Conservation (phyloP, 495 filamentous ascomycete genomes). For the Hamigera avellanea region DNA sequence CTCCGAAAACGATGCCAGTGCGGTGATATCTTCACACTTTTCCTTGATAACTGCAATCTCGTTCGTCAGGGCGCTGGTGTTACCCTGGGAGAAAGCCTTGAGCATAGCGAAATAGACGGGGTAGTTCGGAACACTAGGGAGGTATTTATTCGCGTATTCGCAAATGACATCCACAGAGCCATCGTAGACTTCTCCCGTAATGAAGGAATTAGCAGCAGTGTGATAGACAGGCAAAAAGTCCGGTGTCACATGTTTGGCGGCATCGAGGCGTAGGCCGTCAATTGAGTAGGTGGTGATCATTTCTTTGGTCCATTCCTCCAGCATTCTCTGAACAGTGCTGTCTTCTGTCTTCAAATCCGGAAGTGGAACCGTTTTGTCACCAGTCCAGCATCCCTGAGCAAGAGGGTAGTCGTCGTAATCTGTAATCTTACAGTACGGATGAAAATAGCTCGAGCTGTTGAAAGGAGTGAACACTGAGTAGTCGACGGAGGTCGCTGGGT, state of each 20-base stretch:
- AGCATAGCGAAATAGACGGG: constrained; percentile 48
- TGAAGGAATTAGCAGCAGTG: constrained; percentile 49
- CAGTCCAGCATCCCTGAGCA: constrained; percentile 45
- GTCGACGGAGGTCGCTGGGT: constrained; percentile 28
- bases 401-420: constrained; percentile 37
- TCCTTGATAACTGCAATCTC: constrained; percentile 32
- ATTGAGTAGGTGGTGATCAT: constrained; percentile 53
- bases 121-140: constrained; percentile 48
- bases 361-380: constrained; percentile 43
- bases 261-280: constrained; percentile 63
- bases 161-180: constrained; percentile 48
- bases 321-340: constrained; percentile 35
- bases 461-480: constrained; percentile 49
- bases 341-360: constrained; percentile 55
- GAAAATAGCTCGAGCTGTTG: constrained; percentile 45
- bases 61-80: constrained; percentile 36
- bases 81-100: constrained; percentile 40
- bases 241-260: constrained; percentile 52
- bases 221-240: constrained; percentile 50
- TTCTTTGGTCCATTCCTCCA: constrained; percentile 46
- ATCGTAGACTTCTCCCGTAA: constrained; percentile 57
- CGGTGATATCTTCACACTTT: constrained; percentile 39
- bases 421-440: constrained; percentile 45
- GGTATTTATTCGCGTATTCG: constrained; percentile 36
- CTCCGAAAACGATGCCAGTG: constrained; percentile 56